Conservation (phyloP, 1,284 basidiomycete genomes). For the Thecaphora thlaspeos region DNA sequence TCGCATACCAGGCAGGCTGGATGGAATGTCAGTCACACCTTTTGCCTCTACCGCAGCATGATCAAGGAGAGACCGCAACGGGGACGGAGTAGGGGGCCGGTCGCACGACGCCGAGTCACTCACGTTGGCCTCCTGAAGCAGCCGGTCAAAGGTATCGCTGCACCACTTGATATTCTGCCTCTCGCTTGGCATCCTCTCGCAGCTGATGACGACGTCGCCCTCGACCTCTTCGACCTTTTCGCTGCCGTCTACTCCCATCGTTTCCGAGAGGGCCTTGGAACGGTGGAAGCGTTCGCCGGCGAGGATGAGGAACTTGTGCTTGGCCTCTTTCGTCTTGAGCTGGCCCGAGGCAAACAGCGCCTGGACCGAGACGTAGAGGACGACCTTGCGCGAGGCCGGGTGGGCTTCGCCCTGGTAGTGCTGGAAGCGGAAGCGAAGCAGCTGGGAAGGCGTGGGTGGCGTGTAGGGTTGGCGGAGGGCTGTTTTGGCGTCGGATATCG, state of each 20-base stretch:
- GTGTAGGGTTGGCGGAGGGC: slow-evolving; percentile 50
- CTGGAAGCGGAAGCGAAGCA: slow-evolving; percentile 51
- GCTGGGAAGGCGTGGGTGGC: slow-evolving; percentile 34
- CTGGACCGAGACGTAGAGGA: slow-evolving; percentile 45
- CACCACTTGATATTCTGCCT: slow-evolving; percentile 61
- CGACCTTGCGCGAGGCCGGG: slow-evolving; percentile 57
- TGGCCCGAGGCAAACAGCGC: slow-evolving; percentile 38
- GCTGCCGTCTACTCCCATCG: background rate
- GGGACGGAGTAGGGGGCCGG: background rate
- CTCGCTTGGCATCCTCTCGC: slow-evolving; percentile 56
- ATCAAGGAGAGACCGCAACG: background rate
- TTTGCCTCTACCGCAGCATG: too few species aligned
- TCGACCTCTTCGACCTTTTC: slow-evolving; percentile 4
- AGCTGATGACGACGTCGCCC: slow-evolving; percentile 56
- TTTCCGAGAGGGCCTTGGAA: slow-evolving; percentile 3
- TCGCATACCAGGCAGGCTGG: background rate
- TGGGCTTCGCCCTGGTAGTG: slow-evolving; percentile 59
- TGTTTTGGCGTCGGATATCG: slow-evolving; percentile 8
- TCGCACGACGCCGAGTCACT: too few species aligned
- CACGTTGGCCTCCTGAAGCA: slow-evolving; percentile 57
- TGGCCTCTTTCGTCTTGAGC: slow-evolving; percentile 33
- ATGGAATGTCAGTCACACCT: too few species aligned
- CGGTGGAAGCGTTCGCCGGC: slow-evolving; percentile 52
- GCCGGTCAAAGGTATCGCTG: slow-evolving; percentile 57
- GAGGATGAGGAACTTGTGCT: slow-evolving; percentile 59